Conservation (phyloP, 257 asterid genomes). For the Solanum tarijense region DNA sequence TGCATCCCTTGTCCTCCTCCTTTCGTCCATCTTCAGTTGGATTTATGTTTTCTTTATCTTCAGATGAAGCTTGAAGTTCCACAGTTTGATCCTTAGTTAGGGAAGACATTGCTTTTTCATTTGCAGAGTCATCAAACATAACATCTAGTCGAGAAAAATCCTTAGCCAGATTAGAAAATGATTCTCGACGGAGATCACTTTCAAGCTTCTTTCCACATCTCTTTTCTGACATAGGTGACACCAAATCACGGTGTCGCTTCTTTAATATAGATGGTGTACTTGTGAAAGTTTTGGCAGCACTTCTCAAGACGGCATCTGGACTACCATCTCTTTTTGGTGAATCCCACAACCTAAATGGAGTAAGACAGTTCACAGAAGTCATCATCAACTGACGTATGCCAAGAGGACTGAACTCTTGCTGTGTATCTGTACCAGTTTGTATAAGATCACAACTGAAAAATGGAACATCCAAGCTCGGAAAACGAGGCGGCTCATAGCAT, state of each 20-base stretch:
- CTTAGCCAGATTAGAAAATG: slow-evolving; percentile 32
- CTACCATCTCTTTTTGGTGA: slow-evolving; percentile 80
- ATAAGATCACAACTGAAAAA: slow-evolving; percentile 86
- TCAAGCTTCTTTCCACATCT: slow-evolving; percentile 68
- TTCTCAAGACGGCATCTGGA: slow-evolving; percentile 69
- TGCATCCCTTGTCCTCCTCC: slow-evolving; percentile 11
- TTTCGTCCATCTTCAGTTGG: slow-evolving; percentile 26
- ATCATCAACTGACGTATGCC: slow-evolving; percentile 93
- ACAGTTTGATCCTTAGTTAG: slow-evolving; percentile 17
- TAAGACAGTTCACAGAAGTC: slow-evolving; percentile 44
- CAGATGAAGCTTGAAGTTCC: slow-evolving; percentile 14
- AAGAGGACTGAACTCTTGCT: slow-evolving; percentile 91
- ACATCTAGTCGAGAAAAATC: slow-evolving; percentile 55
- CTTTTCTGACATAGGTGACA: slow-evolving; percentile 81
- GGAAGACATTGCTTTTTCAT: slow-evolving; percentile 19
- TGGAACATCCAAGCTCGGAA: slow-evolving; percentile 83
- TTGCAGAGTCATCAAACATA: slow-evolving; percentile 37
- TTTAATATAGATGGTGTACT: slow-evolving; percentile 83
- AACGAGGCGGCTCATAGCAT: slow-evolving; percentile 90
- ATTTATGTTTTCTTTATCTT: slow-evolving; percentile 50
- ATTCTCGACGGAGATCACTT: slow-evolving; percentile 29
- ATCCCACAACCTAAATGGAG: slow-evolving; percentile 81
- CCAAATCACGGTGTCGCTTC: slow-evolving; percentile 79
- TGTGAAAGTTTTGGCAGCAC: slow-evolving; percentile 79
- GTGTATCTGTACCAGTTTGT: slow-evolving; percentile 63